Conservation (phyloP, 2,329 filamentous ascomycete species). For the Aspergillus amoenus region DNA sequence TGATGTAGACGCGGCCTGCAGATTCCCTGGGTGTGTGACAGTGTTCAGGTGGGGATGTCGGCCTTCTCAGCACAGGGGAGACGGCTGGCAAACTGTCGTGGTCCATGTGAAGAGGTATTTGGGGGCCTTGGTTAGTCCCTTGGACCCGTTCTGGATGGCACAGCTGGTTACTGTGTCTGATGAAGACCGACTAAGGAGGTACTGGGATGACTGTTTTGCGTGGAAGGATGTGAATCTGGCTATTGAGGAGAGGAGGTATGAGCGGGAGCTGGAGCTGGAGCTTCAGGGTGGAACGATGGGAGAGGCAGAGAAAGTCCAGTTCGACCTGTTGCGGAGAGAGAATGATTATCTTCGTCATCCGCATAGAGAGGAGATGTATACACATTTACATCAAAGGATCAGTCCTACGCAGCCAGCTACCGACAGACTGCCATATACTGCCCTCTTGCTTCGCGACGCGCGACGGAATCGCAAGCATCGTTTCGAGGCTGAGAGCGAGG, state of each 20-base stretch:
- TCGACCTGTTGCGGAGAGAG: constrained; percentile 2
- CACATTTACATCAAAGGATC: too few relatives aligned
- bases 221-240: constrained; percentile 11
- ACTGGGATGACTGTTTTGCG: background rate
- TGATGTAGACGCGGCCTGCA: background rate
- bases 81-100: constrained; percentile 1
- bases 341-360: constrained; percentile 6
- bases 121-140: background rate
- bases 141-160: background rate
- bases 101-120: background rate
- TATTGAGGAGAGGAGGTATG: constrained; percentile 6
- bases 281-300: background rate
- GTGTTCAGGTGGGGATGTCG: constrained; percentile 1
- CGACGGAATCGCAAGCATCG: too few relatives aligned
- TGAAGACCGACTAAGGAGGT: background rate
- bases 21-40: constrained; percentile 5
- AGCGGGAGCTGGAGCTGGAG: background rate
- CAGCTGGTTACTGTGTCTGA: background rate
- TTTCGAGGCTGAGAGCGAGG: too few relatives aligned
- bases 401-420: too few relatives aligned
- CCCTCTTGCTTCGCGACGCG: too few relatives aligned
- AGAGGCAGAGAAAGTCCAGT: background rate
- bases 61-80: background rate
- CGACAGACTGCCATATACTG: too few relatives aligned
- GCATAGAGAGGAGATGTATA: background rate